Base-by-base conservation (phyloP, 1,139 yeast genomes). In the Debaryomyces robertsiae region DNA sequence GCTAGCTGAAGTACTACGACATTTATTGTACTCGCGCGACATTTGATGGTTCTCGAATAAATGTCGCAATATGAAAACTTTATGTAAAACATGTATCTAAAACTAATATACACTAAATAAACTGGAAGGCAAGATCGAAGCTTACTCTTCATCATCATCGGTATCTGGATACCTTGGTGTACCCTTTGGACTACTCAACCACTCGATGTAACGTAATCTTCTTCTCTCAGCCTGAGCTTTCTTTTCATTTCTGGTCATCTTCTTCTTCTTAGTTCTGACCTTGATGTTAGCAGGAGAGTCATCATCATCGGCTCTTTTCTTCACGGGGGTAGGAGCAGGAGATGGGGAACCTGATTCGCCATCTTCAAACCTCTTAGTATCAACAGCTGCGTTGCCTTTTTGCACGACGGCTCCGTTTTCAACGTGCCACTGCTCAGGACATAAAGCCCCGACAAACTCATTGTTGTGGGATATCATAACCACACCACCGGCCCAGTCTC, bases 351-450 rank as follows among this genome's bases (percentile, higher is more conserved):
- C 64, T 49, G 81, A 84, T 50, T 77, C 79, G 30, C 60, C 57
- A 61, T 88, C 95, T 61, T 86, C 97, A 54, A 91, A 91, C 61
- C 95, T 77, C 38, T 81, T 75, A 45, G 75, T 69, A 54, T 89
- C 95, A 45, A 91, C 84, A 33, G 79, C 84, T 27, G 82, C 79
- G 46, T 78, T 78, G 46, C 95, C 95, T 72, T 84, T 88, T 55
- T 85, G 90, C 22, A 86, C 84, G 67, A 93, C 84, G 48, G 78
- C 77, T 61, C 98, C 98, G 57, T 91, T 86, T 62, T 89, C 95
- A 44, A 93, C 95, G 55, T 86, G 82, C 98, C 98, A 93, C 68
- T 91, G 97, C 70, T 93, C 98, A 31, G 98, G 98, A 65, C 98
- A 91, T 55, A 93, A 71, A 2, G 98, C 98, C 43, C 97, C 96